These are phyloP conservation scores for Syzygium aqueum DNA, from an alignment of 345 rosid genomes.

Conservation along the genomic window DNA sequence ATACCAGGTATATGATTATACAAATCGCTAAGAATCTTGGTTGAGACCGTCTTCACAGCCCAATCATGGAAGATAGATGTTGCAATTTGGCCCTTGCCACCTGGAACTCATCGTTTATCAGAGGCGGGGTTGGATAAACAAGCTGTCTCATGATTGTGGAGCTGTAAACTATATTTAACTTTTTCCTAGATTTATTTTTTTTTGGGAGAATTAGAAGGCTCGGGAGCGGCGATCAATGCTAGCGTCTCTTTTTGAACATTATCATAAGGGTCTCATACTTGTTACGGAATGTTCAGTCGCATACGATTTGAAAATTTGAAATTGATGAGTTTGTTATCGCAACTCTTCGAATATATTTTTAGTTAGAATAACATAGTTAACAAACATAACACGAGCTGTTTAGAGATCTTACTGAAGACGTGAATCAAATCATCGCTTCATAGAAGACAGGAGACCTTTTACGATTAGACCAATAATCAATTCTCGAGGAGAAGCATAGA, in stretches of 20 bases:
- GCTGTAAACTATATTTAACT: neutral
- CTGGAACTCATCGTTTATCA: neutral
- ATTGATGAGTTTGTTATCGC: rapidly evolving
- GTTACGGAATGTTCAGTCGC: rapidly evolving
- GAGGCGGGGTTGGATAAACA: neutral
- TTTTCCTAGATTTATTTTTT: neutral
- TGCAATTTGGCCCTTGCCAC: neutral
- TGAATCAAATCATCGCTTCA: no score
- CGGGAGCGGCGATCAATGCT: rapidly evolving
- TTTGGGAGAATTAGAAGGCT: neutral
- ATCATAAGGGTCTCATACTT: rapidly evolving
- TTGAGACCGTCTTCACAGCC: neutral
- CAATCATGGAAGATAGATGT: neutral
- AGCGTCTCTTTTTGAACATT: rapidly evolving
- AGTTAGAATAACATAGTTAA: no score
- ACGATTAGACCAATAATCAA: no score
- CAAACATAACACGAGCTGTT: neutral
- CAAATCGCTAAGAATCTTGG: neutral
- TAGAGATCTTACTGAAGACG: no score
- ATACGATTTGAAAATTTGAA: rapidly evolving
- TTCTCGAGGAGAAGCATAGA: neutral
- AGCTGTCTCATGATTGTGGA: neutral
- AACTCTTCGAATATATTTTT: rapidly evolving
- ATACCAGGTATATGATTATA: neutral
- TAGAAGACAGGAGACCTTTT: no score